Evolutionary conservation across 208 protist species (phyloP).

Genomic region (Balamuthia mandrillaris): DNA sequence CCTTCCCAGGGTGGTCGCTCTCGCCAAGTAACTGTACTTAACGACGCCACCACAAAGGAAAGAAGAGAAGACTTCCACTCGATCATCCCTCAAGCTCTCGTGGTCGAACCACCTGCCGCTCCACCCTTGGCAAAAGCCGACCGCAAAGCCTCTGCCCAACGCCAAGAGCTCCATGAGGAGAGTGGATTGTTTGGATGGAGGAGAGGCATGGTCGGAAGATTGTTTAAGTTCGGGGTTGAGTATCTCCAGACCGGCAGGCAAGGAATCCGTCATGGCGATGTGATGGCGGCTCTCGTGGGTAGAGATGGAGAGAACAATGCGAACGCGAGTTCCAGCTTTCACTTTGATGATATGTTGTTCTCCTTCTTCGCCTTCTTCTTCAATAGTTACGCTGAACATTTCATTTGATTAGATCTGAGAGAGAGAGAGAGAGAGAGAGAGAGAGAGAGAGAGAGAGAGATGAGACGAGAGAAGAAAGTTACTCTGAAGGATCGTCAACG

Average conservation of each 20-base stretch:
- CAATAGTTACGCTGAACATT: too few species aligned
- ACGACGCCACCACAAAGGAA: not conserved
- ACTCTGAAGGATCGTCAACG: slow-evolving; percentile 13
- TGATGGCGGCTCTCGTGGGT: not conserved
- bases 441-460: not conserved
- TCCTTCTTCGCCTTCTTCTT: not conserved
- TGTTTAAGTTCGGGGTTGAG: slow-evolving; percentile 31
- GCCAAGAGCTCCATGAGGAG: not conserved
- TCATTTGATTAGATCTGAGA: too few species aligned
- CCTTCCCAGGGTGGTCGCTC: not conserved
- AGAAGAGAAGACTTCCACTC: not conserved
- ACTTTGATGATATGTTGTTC: not conserved
- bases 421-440: too few species aligned
- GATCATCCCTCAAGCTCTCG: not conserved
- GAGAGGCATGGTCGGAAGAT: not conserved
- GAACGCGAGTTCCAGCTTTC: not conserved
- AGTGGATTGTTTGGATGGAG: not conserved
- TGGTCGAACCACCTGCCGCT: slow-evolving; percentile 24
- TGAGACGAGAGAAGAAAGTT: not conserved
- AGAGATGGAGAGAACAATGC: not conserved
- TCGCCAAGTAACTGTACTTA: not conserved
- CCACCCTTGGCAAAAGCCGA: slow-evolving; percentile 18
- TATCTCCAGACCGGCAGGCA: not conserved
- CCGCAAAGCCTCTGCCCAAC: slow-evolving; percentile 1
- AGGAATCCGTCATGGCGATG: not conserved